Evolutionary conservation across 2,329 filamentous ascomycete species (phyloP).

Genomic region (Hymenoscyphus repandus): DNA sequence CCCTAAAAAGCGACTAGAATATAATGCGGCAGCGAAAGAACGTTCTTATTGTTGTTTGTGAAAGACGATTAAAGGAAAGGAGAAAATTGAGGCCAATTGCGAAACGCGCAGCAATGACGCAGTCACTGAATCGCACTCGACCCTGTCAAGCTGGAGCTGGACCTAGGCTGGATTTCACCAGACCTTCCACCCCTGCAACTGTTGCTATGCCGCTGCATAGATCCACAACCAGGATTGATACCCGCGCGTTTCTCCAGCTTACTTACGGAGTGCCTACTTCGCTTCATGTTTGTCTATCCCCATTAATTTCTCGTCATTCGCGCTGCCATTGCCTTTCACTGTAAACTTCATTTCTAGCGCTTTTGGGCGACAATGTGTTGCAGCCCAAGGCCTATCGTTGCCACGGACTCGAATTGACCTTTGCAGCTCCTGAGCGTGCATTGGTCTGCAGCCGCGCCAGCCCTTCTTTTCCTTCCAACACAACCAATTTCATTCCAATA

Average conservation of each 20-base stretch:
- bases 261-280: too few relatives aligned
- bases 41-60: too few relatives aligned
- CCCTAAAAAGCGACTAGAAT: background rate
- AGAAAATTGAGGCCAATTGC: too few relatives aligned
- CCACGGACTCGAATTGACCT: conserved; percentile 5
- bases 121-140: background rate
- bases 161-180: too few relatives aligned
- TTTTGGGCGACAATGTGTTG: background rate
- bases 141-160: background rate
- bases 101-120: conserved; percentile 3
- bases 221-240: too few relatives aligned
- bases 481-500: background rate
- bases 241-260: too few relatives aligned
- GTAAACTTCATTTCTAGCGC: background rate
- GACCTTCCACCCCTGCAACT: too few relatives aligned
- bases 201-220: too few relatives aligned
- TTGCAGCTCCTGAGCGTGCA: background rate
- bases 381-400: conserved; percentile 1
- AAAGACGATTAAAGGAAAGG: too few relatives aligned
- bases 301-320: background rate
- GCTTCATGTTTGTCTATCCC: too few relatives aligned
- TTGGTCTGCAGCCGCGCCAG: background rate
- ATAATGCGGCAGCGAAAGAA: too few relatives aligned
- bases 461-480: background rate
- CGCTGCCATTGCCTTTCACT: background rate